phyloP scores from a whole-genome alignment of 805 yeast species.

The Metschnikowia vanudenii region DNA sequence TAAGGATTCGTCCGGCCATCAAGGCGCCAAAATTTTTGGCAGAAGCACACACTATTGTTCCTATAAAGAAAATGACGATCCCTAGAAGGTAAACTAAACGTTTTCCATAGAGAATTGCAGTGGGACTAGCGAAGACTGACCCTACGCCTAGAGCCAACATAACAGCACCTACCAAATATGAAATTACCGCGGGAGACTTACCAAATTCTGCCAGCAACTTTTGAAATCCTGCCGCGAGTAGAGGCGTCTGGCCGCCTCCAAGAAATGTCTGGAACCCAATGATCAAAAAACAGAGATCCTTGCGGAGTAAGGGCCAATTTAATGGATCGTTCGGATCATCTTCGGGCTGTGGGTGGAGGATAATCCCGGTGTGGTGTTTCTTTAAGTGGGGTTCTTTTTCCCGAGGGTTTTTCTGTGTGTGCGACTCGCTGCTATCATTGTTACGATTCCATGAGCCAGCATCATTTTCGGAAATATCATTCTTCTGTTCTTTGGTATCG shows the following conservation, averaged over 20 bases:
- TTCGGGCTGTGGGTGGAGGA: slow-evolving; percentile 61
- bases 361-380: slow-evolving; percentile 47
- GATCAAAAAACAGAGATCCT: slow-evolving; percentile 51
- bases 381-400: slow-evolving; percentile 34
- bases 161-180: slow-evolving; percentile 56
- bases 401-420: no score
- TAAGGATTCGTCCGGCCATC: slow-evolving; percentile 56
- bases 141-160: slow-evolving; percentile 63
- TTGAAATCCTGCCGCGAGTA: slow-evolving; percentile 56
- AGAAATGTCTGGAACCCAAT: slow-evolving; percentile 58
- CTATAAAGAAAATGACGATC: slow-evolving; percentile 47
- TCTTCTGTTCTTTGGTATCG: no score
- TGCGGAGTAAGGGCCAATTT: slow-evolving; percentile 61
- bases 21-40: slow-evolving; percentile 48
- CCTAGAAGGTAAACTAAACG: slow-evolving; percentile 53
- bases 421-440: background rate
- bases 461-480: background rate
- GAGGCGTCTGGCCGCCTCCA: slow-evolving; percentile 62
- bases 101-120: slow-evolving; percentile 57
- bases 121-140: slow-evolving; percentile 55
- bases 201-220: slow-evolving; percentile 42
- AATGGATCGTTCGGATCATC: slow-evolving; percentile 63
- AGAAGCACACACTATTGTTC: slow-evolving; percentile 54
- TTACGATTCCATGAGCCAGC: background rate
- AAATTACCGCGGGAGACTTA: slow-evolving; percentile 39